Conservation (phyloP, 1,284 basidiomycete species). For the Rugosomyces carneus region DNA sequence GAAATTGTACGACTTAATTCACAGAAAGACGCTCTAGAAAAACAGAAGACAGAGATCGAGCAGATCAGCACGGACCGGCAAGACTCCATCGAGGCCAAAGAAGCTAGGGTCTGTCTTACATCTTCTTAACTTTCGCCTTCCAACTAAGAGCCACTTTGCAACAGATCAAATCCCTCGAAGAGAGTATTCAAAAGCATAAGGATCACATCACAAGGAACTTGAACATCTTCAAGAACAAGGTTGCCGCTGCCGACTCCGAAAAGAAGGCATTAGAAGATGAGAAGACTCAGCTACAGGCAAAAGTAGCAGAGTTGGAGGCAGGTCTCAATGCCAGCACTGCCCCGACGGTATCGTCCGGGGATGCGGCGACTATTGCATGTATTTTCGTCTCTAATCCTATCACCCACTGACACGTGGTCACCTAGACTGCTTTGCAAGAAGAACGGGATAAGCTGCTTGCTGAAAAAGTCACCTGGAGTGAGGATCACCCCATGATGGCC, state of each 20-base stretch:
- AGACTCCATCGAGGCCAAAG: conserved; percentile 27
- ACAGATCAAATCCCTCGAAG: conserved; percentile 29
- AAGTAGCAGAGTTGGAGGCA: conserved; percentile 32
- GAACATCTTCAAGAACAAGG: conserved; percentile 26
- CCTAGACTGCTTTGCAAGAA: conserved; percentile 46
- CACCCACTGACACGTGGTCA: background rate
- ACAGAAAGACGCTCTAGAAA: conserved; percentile 35
- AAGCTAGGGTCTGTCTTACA: conserved; percentile 13
- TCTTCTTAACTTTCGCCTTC: background rate
- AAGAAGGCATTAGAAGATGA: conserved; percentile 28
- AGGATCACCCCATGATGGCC: conserved; percentile 18
- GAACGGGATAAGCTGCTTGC: conserved; percentile 56
- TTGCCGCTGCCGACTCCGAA: conserved; percentile 29
- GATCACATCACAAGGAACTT: conserved; percentile 28
- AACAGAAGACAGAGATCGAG: conserved; percentile 33
- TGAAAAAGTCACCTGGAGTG: conserved; percentile 49
- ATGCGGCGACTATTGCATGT: conserved; percentile 40
- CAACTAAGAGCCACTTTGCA: conserved; percentile 2
- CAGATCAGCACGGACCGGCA: conserved; percentile 34
- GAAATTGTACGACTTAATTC: conserved; percentile 55
- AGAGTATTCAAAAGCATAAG: conserved; percentile 29
- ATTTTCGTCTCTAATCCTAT: background rate
- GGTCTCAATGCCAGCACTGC: conserved; percentile 30
- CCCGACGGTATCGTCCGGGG: conserved; percentile 19
- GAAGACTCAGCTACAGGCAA: conserved; percentile 29